Percentiles rank a stretch among this genome's conserved stretches.
Evolutionary conservation across 1,139 yeast genomes (phyloP).

Genomic region (Wickerhamomyces sp.): DNA sequence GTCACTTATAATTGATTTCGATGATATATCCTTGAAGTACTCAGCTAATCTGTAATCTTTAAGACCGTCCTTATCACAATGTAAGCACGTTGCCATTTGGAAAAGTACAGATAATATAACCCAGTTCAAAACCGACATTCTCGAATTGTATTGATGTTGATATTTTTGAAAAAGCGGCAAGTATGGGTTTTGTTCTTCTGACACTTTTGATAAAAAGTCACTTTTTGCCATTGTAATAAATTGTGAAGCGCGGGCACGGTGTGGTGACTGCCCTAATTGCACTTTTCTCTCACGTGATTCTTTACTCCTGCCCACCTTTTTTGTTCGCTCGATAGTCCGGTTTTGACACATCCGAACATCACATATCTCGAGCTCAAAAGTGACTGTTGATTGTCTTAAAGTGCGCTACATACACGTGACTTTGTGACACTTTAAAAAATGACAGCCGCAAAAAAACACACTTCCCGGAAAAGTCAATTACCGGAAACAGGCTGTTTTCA

Average conservation of each 20-base stretch:
- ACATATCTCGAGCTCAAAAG: too few relatives aligned
- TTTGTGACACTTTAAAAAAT: not conserved
- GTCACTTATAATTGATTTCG: conserved; percentile 32
- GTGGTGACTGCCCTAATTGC: too few relatives aligned
- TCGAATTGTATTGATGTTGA: too few relatives aligned
- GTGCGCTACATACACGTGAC: conserved; percentile 3
- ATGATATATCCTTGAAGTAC: conserved; percentile 10
- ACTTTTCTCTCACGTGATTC: too few relatives aligned
- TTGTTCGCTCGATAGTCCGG: too few relatives aligned
- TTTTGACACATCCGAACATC: not conserved
- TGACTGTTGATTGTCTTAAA: too few relatives aligned
- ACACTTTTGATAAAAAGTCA: too few relatives aligned
- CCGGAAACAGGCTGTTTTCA: conserved; percentile 1
- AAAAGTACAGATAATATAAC: not conserved
- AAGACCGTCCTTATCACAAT: conserved; percentile 16
- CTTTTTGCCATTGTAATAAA: too few relatives aligned
- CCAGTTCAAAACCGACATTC: not conserved
- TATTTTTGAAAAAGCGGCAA: too few relatives aligned
- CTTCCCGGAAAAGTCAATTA: conserved; percentile 3
- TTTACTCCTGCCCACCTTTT: not conserved
- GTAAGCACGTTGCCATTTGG: conserved; percentile 3
- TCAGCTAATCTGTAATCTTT: conserved; percentile 17
- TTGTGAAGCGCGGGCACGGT: too few relatives aligned
- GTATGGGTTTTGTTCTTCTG: too few relatives aligned
- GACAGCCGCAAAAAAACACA: not conserved